These are phyloP conservation scores for Neckera pumila DNA, from an alignment of 225 moss, liverwort and hornwort genomes.

Conservation along the genomic window DNA sequence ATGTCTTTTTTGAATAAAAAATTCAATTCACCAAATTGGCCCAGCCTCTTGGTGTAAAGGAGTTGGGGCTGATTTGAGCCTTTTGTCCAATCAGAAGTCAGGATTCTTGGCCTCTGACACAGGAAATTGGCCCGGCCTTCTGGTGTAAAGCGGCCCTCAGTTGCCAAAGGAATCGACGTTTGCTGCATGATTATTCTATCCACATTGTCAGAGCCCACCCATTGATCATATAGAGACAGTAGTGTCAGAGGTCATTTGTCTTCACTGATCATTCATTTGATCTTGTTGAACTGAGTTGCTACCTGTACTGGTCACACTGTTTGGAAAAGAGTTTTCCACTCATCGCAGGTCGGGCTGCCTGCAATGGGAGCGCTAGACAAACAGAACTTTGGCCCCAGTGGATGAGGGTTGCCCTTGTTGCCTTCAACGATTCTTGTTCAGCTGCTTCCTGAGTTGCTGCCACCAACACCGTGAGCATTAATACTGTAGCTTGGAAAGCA, in stretches of 20 bases:
- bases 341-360: background rate
- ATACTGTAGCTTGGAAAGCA: background rate
- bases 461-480: background rate
- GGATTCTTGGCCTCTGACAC: too few relatives aligned
- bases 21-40: too few relatives aligned
- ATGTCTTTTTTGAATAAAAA: too few relatives aligned
- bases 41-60: too few relatives aligned
- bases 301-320: background rate
- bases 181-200: background rate
- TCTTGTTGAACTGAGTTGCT: background rate
- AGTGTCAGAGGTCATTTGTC: background rate
- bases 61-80: too few relatives aligned
- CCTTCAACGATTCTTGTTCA: background rate
- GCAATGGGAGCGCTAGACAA: background rate
- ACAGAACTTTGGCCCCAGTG: background rate
- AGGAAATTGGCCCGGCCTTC: too few relatives aligned
- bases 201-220: background rate
- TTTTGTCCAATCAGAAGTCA: too few relatives aligned
- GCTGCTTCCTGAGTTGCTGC: background rate
- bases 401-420: background rate
- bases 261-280: background rate
- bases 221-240: background rate
- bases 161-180: background rate
- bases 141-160: too few relatives aligned
- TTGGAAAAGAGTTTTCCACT: background rate